These are phyloP conservation scores for Blastocystis sp. DNA, from an alignment of 352 stramenopile species.

Conservation along the genomic window DNA sequence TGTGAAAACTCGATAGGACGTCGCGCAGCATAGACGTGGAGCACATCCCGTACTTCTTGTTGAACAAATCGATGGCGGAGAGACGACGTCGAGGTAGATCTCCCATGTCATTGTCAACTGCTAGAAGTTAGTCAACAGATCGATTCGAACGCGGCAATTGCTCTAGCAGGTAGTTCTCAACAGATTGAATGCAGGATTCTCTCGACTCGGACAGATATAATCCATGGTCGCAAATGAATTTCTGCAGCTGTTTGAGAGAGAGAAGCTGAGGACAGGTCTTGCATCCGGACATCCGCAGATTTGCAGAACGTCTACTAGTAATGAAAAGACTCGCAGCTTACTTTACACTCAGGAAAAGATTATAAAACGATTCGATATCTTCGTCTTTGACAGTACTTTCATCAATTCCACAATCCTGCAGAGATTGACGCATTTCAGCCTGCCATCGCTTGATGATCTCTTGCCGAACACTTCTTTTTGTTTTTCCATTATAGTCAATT, in stretches of 20 bases:
- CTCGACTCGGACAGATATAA: neutral
- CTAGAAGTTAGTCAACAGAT: neutral
- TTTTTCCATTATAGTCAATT: neutral
- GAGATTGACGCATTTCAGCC: neutral
- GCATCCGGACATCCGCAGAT: conserved; percentile 8
- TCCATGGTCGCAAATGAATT: neutral
- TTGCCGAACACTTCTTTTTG: neutral
- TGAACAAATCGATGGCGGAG: conserved; percentile 22
- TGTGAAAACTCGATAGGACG: neutral
- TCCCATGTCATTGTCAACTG: neutral
- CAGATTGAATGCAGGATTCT: conserved; percentile 21
- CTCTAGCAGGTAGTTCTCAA: conserved; percentile 43
- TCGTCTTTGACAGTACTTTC: neutral
- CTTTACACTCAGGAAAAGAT: conserved; percentile 5
- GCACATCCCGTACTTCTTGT: neutral
- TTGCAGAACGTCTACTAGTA: neutral
- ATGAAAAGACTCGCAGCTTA: neutral
- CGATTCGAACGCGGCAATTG: neutral
- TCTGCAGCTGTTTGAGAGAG: neutral
- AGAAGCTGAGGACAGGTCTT: neutral
- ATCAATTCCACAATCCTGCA: neutral
- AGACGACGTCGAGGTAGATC: neutral
- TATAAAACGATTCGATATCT: conserved; percentile 5
- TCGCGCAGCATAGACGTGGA: neutral
- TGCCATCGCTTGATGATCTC: neutral